Evolutionary conservation across 1,284 basidiomycete genomes (phyloP).

Genomic region (Ceratobasidium theobromae): DNA sequence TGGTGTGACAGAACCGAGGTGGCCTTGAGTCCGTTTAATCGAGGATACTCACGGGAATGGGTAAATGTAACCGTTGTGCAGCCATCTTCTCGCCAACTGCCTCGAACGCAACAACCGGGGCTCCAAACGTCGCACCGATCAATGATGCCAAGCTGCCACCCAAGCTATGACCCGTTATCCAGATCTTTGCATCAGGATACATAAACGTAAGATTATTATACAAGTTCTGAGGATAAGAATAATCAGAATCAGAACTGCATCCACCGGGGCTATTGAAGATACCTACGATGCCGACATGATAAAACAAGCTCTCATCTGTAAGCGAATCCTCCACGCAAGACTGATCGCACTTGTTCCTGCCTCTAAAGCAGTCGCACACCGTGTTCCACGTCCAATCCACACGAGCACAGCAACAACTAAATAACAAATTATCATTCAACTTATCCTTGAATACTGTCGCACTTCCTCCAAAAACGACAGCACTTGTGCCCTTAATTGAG

Average conservation of each 20-base stretch:
- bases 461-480: constrained; percentile 73
- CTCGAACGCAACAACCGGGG: constrained; percentile 87
- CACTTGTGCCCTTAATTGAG: constrained; percentile 92
- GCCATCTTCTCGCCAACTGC: constrained; percentile 89
- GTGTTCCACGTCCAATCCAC: constrained; percentile 95
- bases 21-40: too few relatives aligned
- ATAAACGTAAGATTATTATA: constrained; percentile 93
- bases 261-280: not conserved
- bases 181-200: constrained; percentile 91
- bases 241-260: constrained; percentile 40
- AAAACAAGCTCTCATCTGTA: constrained; percentile 85
- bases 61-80: constrained; percentile 83
- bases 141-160: constrained; percentile 87
- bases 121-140: constrained; percentile 89
- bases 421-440: constrained; percentile 93
- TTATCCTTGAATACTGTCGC: constrained; percentile 92
- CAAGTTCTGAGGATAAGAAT: constrained; percentile 60
- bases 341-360: constrained; percentile 78
- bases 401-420: constrained; percentile 95
- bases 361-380: constrained; percentile 86
- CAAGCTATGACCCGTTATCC: constrained; percentile 63
- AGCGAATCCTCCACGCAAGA: constrained; percentile 80
- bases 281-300: constrained; percentile 74
- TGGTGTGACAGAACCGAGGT: too few relatives aligned
- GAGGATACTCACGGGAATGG: constrained; percentile 59